These are phyloP conservation scores for Blastobotrys mokoenaii DNA, from an alignment of 805 yeast genomes.

Conservation along the genomic window DNA sequence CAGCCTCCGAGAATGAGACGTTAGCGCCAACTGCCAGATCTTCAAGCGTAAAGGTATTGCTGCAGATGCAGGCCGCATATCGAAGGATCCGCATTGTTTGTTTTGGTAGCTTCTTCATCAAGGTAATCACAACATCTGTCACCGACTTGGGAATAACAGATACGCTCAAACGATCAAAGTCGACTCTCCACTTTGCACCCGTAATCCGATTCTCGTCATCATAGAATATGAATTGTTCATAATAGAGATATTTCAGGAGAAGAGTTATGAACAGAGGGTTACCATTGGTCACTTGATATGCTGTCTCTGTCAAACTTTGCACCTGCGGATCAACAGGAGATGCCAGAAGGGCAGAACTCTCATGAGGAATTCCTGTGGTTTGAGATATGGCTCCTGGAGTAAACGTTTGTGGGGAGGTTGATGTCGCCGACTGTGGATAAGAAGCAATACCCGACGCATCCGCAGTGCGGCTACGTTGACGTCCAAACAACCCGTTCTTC, in stretches of 20 bases:
- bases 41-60: constrained; percentile 33
- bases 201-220: constrained; percentile 9
- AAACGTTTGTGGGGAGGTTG: neutral
- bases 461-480: constrained; percentile 6
- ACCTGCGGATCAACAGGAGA: constrained; percentile 9
- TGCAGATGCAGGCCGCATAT: constrained; percentile 37
- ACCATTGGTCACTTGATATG: constrained; percentile 20
- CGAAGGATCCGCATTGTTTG: constrained; percentile 27
- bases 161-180: constrained; percentile 12
- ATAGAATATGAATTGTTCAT: constrained; percentile 13
- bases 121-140: constrained; percentile 13
- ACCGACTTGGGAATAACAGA: constrained; percentile 9
- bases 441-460: neutral
- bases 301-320: constrained; percentile 15
- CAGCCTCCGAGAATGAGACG: constrained; percentile 28
- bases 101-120: constrained; percentile 19
- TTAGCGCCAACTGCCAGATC: constrained; percentile 33
- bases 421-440: neutral
- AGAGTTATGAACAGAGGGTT: constrained; percentile 17
- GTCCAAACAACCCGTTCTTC: neutral
- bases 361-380: constrained; percentile 1
- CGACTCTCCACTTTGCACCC: constrained; percentile 18
- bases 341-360: constrained; percentile 1
- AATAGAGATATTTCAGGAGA: constrained; percentile 15
- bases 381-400: neutral